These are phyloP conservation scores for Arctium minus DNA, from an alignment of 129 eudicot species.

Conservation along the genomic window DNA sequence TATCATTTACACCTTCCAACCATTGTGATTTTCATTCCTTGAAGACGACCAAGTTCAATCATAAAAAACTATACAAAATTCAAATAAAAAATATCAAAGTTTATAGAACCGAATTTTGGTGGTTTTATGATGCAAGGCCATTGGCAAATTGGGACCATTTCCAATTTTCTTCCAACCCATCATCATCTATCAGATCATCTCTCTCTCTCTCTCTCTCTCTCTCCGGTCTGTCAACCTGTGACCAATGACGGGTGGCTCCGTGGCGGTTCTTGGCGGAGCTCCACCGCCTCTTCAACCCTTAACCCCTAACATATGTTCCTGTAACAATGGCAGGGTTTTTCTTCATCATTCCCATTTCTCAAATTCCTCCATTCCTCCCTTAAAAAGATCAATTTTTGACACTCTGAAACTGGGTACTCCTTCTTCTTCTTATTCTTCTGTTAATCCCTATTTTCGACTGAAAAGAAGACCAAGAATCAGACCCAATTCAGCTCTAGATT, in stretches of 20 bases:
- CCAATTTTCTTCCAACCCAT: conserved; percentile 14
- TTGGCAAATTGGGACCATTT: conserved; percentile 11
- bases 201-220: conserved; percentile 1
- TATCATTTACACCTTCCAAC: background rate
- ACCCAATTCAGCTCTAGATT: conserved; percentile 47
- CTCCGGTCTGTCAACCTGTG: background rate
- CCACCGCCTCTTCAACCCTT: conserved; percentile 22
- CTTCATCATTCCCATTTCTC: conserved; percentile 5
- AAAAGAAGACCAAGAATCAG: conserved; percentile 19
- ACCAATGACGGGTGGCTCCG: conserved; percentile 20
- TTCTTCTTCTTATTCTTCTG: background rate
- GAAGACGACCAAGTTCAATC: background rate
- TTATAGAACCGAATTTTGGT: background rate
- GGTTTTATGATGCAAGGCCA: conserved; percentile 9
- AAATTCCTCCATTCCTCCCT: background rate
- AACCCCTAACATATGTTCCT: background rate
- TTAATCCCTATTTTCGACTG: background rate
- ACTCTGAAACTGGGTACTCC: background rate
- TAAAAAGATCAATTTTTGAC: conserved; percentile 16
- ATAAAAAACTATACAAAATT: background rate
- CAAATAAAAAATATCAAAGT: background rate
- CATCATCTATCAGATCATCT: conserved; percentile 23
- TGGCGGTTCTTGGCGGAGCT: conserved; percentile 24
- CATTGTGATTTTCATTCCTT: background rate
- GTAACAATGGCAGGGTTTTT: background rate